Evolutionary conservation across 768 basidiomycete species (phyloP).

Genomic region (Rhodosporidiobolus odoratus): DNA sequence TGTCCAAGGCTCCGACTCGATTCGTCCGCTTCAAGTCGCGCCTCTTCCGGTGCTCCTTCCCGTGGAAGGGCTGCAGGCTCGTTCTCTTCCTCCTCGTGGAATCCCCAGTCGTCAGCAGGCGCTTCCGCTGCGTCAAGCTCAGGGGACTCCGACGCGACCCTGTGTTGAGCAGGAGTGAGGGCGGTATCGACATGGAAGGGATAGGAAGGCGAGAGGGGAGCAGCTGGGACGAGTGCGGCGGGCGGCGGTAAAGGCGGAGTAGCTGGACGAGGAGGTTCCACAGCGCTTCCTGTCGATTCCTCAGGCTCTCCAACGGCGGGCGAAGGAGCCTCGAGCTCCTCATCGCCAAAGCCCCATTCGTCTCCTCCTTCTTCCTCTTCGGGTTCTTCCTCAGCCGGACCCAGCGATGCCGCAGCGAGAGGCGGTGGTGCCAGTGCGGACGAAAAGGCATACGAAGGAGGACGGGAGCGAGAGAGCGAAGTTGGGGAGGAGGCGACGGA

Average conservation of each 20-base stretch:
- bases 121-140: neutral
- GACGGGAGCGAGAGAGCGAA: conserved; percentile 7
- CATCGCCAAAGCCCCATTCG: conserved; percentile 37
- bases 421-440: conserved; percentile 11
- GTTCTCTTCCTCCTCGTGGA: neutral
- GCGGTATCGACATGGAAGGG: too few relatives aligned
- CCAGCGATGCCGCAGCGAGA: neutral
- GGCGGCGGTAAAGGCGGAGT: too few relatives aligned
- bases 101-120: conserved; percentile 20
- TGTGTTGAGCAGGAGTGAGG: too few relatives aligned
- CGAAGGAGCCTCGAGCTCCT: conserved; percentile 9
- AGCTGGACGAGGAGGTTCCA: too few relatives aligned
- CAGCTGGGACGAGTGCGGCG: too few relatives aligned
- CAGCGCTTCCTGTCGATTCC: too few relatives aligned
- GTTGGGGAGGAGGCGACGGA: conserved; percentile 3
- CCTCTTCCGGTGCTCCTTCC: too few relatives aligned
- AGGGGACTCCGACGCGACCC: neutral
- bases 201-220: too few relatives aligned
- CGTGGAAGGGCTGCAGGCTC: neutral
- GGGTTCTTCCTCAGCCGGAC: neutral
- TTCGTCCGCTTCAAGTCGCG: too few relatives aligned
- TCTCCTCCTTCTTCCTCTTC: conserved; percentile 21
- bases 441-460: conserved; percentile 23
- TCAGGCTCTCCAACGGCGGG: too few relatives aligned
- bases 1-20: too few relatives aligned